Evolutionary conservation across 2,329 filamentous ascomycete species (phyloP), one percentile per base, ranked within the genome.

Genomic region (Grosmannia penicillata): DNA sequence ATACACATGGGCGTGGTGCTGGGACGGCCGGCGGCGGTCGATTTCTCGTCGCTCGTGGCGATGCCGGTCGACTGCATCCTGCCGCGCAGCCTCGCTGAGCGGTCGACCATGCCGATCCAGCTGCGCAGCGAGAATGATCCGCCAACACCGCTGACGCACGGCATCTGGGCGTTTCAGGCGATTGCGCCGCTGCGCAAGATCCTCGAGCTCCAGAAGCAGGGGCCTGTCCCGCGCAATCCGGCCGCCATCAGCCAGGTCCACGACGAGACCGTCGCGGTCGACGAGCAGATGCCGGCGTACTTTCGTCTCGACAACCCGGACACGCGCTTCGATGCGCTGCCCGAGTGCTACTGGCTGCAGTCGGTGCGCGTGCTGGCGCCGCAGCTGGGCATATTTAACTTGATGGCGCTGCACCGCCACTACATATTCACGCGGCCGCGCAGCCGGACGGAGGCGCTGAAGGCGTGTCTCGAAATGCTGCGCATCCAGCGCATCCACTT

Each of bases 351-450:
- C 38, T 76, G 72, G 72, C 50, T 78, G 27, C 57, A 57, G 10
- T 50, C 56, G 36, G 56, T 59, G n/a, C 56, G 70, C 28, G 56
- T 60, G 40, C 58, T 62, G 35, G 49, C 68, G 36, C 63, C 66
- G 13, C 68, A 71, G 46, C 49, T 68, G 6, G 53, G 61, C 10
- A 57, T 64, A 0, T 74, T 77, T 49, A 65, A 68, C 41, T 53
- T 71, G 35, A 71, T 78, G 57, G 71, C 70, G 5, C 57, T 78
- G 28, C 74, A 78, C 43, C 61, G 73, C 19, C 71, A 72, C 0
- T 78, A 76, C 48, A 66, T 78, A 17, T 77, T 78, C 45, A 72
- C 70, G 14, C 64, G 69, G 11, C 52, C 61, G 6, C 55, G 58
- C 26, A 74, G 68, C 47, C 59, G 73, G n/a, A 58, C 59, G 4